These are phyloP conservation scores for Eruca vesicaria DNA, from an alignment of 441 rosid species.

Conservation along the genomic window DNA sequence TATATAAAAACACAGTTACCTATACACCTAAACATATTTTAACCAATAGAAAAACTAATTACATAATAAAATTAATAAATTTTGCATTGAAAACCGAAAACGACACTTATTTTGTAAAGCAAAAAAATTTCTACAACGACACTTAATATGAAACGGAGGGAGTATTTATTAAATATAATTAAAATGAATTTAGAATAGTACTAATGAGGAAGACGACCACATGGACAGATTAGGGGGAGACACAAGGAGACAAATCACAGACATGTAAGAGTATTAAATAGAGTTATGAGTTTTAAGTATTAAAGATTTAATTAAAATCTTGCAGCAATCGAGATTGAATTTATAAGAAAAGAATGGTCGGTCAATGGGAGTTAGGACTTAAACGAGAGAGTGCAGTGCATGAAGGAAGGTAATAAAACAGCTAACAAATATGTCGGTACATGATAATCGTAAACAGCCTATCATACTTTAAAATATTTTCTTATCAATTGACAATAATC, in stretches of 20 bases:
- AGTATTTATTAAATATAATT: background rate
- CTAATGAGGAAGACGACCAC: constrained; percentile 53
- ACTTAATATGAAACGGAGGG: too few species aligned
- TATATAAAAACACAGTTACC: too few species aligned
- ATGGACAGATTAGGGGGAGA: constrained; percentile 48
- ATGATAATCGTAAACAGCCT: constrained; percentile 12
- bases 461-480: background rate
- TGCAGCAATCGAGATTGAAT: constrained; percentile 18
- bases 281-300: constrained; percentile 6
- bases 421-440: constrained; percentile 26
- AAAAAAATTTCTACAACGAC: too few species aligned
- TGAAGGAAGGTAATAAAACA: constrained; percentile 17
- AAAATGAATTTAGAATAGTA: constrained; percentile 33
- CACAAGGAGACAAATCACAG: constrained; percentile 34
- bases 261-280: constrained; percentile 33
- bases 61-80: too few species aligned
- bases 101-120: too few species aligned
- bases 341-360: constrained; percentile 12
- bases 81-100: too few species aligned
- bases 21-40: too few species aligned
- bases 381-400: constrained; percentile 24
- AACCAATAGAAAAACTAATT: too few species aligned
- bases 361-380: constrained; percentile 15
- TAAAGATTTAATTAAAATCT: background rate
- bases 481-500: background rate